Base-by-base conservation (phyloP, 768 basidiomycete genomes). In the Clathrus columnatus region DNA sequence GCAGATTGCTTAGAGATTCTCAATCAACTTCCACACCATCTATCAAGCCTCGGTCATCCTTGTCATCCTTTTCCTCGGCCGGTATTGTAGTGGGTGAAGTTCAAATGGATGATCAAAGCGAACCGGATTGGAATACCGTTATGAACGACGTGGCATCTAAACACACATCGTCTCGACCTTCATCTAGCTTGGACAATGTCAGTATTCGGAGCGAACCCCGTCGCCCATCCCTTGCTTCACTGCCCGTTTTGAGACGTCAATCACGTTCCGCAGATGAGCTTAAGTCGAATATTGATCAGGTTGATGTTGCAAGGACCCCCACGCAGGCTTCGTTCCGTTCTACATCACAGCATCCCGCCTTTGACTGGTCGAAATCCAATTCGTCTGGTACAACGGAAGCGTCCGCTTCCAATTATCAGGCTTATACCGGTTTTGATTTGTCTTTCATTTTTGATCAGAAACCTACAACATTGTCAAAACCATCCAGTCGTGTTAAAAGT, bases 261-360 rank as follows among this genome's bases (percentile, higher is more conserved):
- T 55, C 54, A 2, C 54, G 54, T 55, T 55, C 54, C 21, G 54
- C 54, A 16, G 44, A 55, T 28, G 54, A 55, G 18, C 45, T 55
- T 3, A 32, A 28, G 17, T 23, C 30, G 28, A 41, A 53, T 27
- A 47, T 46, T 16, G 54, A 28, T 7, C 41, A 53, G 21, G 29
- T 44, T 16, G 32, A 44, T 18, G n/a, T 41, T 17, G 36, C 18
- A 18, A 24, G 27, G 18, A 55, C 54, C 2, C 54, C 54, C 14
- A 55, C 45, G 32, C 54, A 55, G 2, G 18, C 51, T 24, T 43
- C 36, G 6, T 29, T 47, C 21, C 36, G 36, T 36, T 48, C 53
- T 7, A 55, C 45, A 24, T 10, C 54, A 23, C 17, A 44, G n/a
- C 54, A 44, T 10, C 54, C n/a, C n/a, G 2, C n/a, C 14, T 48